Evolutionary conservation across 2,329 filamentous ascomycete genomes (phyloP).

Genomic region (Alternaria burnsii): DNA sequence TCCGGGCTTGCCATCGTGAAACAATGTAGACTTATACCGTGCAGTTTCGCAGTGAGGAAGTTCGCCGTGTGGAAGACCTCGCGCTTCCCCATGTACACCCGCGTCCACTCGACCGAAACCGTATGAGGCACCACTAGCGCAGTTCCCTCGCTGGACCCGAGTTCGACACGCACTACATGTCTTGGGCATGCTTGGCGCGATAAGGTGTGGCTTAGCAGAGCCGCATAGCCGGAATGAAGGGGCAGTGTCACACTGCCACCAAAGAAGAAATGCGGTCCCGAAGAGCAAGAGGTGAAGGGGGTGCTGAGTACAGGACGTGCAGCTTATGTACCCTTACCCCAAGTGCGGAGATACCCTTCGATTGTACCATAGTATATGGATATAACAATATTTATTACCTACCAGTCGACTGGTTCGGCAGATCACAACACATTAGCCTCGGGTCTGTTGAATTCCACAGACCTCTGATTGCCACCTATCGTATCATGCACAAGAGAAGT

Average conservation of each 20-base stretch:
- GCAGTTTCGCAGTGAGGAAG: slow-evolving; percentile 33
- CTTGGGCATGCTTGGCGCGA: slow-evolving; percentile 14
- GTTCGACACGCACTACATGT: not conserved
- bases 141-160: not conserved
- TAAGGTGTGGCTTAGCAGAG: slow-evolving; percentile 1
- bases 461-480: not conserved
- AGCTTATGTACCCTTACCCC: not conserved
- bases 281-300: not conserved
- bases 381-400: slow-evolving; percentile 17
- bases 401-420: slow-evolving; percentile 13
- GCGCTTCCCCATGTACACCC: slow-evolving; percentile 24
- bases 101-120: slow-evolving; percentile 28
- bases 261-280: not conserved
- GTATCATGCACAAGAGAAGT: not conserved
- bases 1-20: not conserved
- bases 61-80: slow-evolving; percentile 32
- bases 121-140: slow-evolving; percentile 15
- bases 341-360: slow-evolving; percentile 9
- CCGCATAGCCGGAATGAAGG: slow-evolving; percentile 3
- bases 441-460: not conserved
- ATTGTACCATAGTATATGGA: slow-evolving; percentile 11
- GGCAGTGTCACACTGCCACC: not conserved
- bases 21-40: slow-evolving; percentile 27
- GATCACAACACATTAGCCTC: slow-evolving; percentile 3
- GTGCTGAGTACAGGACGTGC: not conserved